A percentile compares a stretch with the other conserved stretches of the same genome.
phyloP scores from a whole-genome alignment of 495 filamentous ascomycete species.

The Neurospora sp. region DNA sequence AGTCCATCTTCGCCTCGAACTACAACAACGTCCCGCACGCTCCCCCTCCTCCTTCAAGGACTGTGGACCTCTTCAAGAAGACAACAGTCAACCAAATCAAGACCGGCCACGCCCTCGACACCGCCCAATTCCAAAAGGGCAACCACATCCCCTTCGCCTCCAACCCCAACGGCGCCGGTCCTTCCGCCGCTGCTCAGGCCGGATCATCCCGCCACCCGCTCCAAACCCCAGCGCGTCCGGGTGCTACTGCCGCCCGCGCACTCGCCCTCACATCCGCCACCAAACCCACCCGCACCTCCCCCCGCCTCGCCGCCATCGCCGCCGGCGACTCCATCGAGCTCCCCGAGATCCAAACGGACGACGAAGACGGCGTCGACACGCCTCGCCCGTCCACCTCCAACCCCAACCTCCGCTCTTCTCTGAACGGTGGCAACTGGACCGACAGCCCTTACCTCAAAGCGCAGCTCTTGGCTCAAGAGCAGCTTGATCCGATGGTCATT shows the following conservation, averaged over 20 bases:
- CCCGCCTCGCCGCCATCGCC: slow-evolving; percentile 66
- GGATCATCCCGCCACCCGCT: slow-evolving; percentile 10
- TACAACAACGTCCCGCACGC: slow-evolving; percentile 40
- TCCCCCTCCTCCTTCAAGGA: slow-evolving; percentile 32
- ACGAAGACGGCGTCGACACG: slow-evolving; percentile 61
- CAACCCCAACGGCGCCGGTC: slow-evolving; percentile 43
- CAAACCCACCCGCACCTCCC: slow-evolving; percentile 59
- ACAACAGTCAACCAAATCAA: slow-evolving; percentile 46
- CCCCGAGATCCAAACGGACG: slow-evolving; percentile 81
- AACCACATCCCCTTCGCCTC: slow-evolving; percentile 75
- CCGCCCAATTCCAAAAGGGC: slow-evolving; percentile 74
- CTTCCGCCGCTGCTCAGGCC: slow-evolving; percentile 1
- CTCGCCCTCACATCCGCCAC: neutral
- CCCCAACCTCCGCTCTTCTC: neutral
- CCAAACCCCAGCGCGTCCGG: slow-evolving; percentile 51
- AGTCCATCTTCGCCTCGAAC: slow-evolving; percentile 53
- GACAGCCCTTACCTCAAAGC: slow-evolving; percentile 67
- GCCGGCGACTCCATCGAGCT: slow-evolving; percentile 75
- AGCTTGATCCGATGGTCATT: slow-evolving; percentile 71
- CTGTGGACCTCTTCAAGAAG: slow-evolving; percentile 34
- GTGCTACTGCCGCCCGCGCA: slow-evolving; percentile 22
- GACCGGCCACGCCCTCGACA: slow-evolving; percentile 58
- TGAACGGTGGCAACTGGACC: slow-evolving; percentile 59
- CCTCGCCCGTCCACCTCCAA: neutral
- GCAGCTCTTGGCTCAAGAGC: slow-evolving; percentile 65